Conservation (phyloP, 176 grass and related monocot genomes). For the Olyra latifolia region DNA sequence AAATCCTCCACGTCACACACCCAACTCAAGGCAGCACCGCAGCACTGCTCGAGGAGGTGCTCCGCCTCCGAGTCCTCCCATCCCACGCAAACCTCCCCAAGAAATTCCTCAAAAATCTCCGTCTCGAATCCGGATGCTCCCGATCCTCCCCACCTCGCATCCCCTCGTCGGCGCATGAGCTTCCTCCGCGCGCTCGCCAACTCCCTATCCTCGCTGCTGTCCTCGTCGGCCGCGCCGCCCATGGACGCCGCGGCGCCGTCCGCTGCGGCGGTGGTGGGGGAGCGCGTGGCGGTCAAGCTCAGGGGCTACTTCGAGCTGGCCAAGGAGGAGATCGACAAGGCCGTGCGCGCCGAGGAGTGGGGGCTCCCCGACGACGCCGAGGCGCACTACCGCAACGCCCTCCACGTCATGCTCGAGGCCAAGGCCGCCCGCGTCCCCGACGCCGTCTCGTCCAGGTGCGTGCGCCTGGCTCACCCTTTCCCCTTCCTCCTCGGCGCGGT, state of each 20-base stretch:
- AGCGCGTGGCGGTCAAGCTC: slow-evolving; percentile 84
- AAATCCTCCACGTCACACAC: background rate
- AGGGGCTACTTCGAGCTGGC: slow-evolving; percentile 96
- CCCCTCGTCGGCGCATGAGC: slow-evolving; percentile 47
- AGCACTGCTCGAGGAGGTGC: background rate
- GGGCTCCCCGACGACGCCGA: slow-evolving; percentile 67
- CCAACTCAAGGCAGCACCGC: background rate
- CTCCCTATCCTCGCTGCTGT: slow-evolving; percentile 46
- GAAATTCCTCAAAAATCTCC: background rate
- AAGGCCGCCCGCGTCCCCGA: slow-evolving; percentile 85
- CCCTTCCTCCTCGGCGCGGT: background rate
- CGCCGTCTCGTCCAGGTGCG: slow-evolving; percentile 68
- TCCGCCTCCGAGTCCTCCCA: slow-evolving; percentile 4
- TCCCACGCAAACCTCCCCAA: slow-evolving; percentile 26
- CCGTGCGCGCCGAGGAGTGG: slow-evolving; percentile 90
- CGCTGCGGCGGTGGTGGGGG: slow-evolving; percentile 60
- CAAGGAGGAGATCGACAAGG: slow-evolving; percentile 98
- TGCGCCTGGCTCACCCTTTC: background rate
- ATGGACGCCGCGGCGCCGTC: slow-evolving; percentile 40
- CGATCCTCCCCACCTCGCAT: background rate
- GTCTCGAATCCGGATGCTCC: slow-evolving; percentile 4
- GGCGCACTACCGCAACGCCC: slow-evolving; percentile 78
- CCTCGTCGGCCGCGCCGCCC: background rate
- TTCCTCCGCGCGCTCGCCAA: slow-evolving; percentile 52
- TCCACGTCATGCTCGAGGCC: slow-evolving; percentile 79